phyloP scores from a whole-genome alignment of 208 protist genomes.

The Trypanosoma avium region DNA sequence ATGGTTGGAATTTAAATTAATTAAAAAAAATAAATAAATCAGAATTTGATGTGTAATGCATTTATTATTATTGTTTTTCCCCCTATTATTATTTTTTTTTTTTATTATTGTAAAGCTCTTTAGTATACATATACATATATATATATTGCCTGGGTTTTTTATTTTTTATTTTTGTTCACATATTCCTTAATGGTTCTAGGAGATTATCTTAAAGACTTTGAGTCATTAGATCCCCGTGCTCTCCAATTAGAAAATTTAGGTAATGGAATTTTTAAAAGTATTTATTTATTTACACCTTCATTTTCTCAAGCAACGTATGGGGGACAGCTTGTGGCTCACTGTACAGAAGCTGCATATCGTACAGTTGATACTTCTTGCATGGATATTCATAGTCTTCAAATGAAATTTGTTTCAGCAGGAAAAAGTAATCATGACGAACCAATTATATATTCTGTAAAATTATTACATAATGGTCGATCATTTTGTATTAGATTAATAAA shows the following conservation, averaged over 20 bases:
- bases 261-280: slow-evolving; percentile 22
- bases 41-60: too few relatives aligned
- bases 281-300: slow-evolving; percentile 33
- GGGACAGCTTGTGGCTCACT: slow-evolving; percentile 52
- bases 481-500: slow-evolving; percentile 30
- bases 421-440: slow-evolving; percentile 15
- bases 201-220: slow-evolving; percentile 20
- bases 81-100: too few relatives aligned
- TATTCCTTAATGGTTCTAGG: slow-evolving; percentile 6
- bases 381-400: slow-evolving; percentile 42
- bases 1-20: too few relatives aligned
- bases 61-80: too few relatives aligned
- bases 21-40: too few relatives aligned
- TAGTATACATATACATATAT: too few relatives aligned
- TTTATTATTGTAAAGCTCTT: too few relatives aligned
- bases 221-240: background rate
- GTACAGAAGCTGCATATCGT: slow-evolving; percentile 36
- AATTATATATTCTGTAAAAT: slow-evolving; percentile 32
- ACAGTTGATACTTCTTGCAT: slow-evolving; percentile 24
- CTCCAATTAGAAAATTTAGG: slow-evolving; percentile 35
- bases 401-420: slow-evolving; percentile 43
- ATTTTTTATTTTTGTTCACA: background rate
- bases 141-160: too few relatives aligned
- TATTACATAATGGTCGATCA: slow-evolving; percentile 32
- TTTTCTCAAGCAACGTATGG: slow-evolving; percentile 33